phyloP scores from a whole-genome alignment of 352 stramenopile genomes.

The Phytophthora colocasiae region DNA sequence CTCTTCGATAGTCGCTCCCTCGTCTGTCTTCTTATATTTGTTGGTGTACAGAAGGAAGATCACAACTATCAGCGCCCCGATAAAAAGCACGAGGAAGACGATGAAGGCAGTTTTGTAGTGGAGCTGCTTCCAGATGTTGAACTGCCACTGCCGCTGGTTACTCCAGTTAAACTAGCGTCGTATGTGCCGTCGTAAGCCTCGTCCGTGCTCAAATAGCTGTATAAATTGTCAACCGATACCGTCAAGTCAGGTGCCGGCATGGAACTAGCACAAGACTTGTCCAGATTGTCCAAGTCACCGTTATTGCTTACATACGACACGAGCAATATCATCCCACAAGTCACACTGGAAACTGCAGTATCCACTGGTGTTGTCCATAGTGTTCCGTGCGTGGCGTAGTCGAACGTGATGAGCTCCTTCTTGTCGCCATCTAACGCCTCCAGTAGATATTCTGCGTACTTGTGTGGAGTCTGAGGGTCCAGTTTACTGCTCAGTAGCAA shows the following conservation, averaged over 20 bases:
- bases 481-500: constrained; percentile 58
- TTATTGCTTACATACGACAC: constrained; percentile 43
- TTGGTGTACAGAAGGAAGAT: constrained; percentile 34
- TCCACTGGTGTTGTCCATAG: constrained; percentile 39
- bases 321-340: constrained; percentile 52
- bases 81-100: constrained; percentile 50
- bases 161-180: constrained; percentile 17
- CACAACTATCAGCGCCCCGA: constrained; percentile 30
- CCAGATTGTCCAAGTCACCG: constrained; percentile 40
- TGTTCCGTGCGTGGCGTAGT: constrained; percentile 44
- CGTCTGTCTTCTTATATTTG: constrained; percentile 18
- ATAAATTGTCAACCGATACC: constrained; percentile 6
- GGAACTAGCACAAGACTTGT: constrained; percentile 45
- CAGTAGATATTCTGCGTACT: constrained; percentile 53
- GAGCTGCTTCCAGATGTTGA: constrained; percentile 18
- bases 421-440: constrained; percentile 36
- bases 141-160: not conserved
- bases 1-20: constrained; percentile 10
- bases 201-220: constrained; percentile 37
- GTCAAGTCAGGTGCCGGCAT: constrained; percentile 40
- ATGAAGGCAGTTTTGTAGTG: constrained; percentile 52
- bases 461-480: constrained; percentile 58
- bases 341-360: constrained; percentile 10
- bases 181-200: constrained; percentile 47
- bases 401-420: constrained; percentile 61